These are phyloP conservation scores for Extremus antarcticus DNA, from an alignment of 495 filamentous ascomycete genomes.

Conservation along the genomic window DNA sequence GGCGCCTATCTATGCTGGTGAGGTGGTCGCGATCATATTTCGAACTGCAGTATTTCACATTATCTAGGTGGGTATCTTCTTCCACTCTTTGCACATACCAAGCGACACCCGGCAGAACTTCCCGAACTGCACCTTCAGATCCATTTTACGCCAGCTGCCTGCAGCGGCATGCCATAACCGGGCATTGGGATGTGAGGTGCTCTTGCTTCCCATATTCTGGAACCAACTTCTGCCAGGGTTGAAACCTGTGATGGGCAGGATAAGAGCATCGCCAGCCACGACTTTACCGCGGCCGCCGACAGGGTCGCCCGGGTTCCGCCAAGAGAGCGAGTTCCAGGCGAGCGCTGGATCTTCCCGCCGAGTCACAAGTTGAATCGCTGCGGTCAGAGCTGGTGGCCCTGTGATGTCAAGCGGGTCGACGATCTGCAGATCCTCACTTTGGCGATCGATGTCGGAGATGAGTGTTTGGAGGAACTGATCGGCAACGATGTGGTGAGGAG, in stretches of 20 bases:
- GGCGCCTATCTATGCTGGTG: too few species aligned
- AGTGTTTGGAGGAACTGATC: background rate
- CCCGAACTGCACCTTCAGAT: background rate
- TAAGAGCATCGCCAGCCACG: background rate
- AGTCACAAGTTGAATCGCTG: background rate
- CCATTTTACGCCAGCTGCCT: background rate
- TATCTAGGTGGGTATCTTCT: background rate
- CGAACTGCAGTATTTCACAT: too few species aligned
- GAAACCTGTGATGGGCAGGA: background rate
- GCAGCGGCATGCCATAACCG: background rate
- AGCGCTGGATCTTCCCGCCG: background rate
- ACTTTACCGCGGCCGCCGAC: background rate
- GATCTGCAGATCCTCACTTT: background rate
- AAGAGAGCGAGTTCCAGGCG: background rate
- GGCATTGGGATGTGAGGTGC: background rate
- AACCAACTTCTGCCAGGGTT: background rate
- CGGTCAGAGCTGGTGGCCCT: background rate
- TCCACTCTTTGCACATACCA: background rate
- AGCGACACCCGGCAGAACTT: background rate
- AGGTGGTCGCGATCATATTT: too few species aligned
- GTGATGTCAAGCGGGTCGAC: background rate
- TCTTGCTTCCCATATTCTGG: background rate
- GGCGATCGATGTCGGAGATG: background rate
- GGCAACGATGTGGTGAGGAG: background rate
- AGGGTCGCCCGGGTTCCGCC: background rate